Base-by-base conservation (phyloP, 805 yeast species). In the Saturnispora ahearnii region DNA sequence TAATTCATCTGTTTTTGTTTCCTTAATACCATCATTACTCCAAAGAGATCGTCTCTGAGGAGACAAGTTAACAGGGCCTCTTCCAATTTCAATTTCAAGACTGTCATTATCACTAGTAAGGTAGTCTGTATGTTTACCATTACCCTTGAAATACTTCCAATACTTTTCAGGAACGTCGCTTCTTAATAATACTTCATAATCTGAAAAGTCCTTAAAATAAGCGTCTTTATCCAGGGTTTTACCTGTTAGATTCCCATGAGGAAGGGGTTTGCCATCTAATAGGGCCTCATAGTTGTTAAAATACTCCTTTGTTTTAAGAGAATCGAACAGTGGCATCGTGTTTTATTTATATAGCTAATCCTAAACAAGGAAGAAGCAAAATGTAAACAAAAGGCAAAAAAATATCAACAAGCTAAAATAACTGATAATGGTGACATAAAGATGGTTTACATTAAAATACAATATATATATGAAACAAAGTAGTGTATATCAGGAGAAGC, bases 241-340 rank as follows among this genome's bases (percentile, higher is more conserved):
- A 3, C 68, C 68, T 24, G 54, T 57, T 53, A 63, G 54, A 37
- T 60, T 63, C 4, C 69, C 66, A 46, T 54, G 56, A 9, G 57
- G 60, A 2, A 65, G 40, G 5, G 69, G 69, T 37, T 54, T 48
- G 8, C 57, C 57, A 15, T 54, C 52, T 21, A 57, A 48, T 29
- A 65, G 55, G 5, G 65, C 62, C 38, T 57, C 53, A 36, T 59
- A 60, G 53, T 65, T 65, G 30, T 55, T 58, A 24, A 56, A 59
- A 46, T 65, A 65, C 38, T 63, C 59, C 12, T 37, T 29, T 12
- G 45, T 31, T 53, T 52, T 13, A 62, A 41, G 2, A 64, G 64
- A 24, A 30, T 47, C 50, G 15, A 45, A 65, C 49, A 11, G 61
- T 53, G 48, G 61, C 69, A 15, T 57, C 67, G 40, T 38, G 28